Base-by-base conservation (phyloP, 768 basidiomycete genomes). In the Phaffia tasmanica region DNA sequence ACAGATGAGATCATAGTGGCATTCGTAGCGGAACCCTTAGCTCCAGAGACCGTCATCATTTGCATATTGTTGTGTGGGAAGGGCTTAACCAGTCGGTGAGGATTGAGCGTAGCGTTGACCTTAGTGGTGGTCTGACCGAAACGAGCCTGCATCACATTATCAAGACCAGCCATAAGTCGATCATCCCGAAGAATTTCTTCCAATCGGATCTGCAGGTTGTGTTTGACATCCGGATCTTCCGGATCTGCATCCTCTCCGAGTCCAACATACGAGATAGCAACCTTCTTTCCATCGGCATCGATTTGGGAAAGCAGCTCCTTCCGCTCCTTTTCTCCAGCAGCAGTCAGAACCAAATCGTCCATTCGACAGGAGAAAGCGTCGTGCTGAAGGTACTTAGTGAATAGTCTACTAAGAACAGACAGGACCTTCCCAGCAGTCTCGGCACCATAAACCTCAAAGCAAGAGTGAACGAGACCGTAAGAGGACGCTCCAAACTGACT, bases 21-120 rank as follows among this genome's bases (percentile, higher is more conserved):
- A 73, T 99, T 99, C 76, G 97, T 94, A 18, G 89, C 87, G 69
- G 89, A 93, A 61, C 95, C 95, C 78, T 99, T 99, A 54, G 95
- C 95, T 71, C 95, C 95, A 47, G 94, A 97, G 63, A 88, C 83
- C 1, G 93, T 97, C 95, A 98, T 98, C 56, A 87, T 85, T 76
- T 98, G 94, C 95, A 98, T 98, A 83, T 98, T 86, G 78, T 99
- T 99, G 74, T 90, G 84, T 51, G 95, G 95, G 80, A 99, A 99
- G 69, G 87, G 85, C 72, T 93, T 89, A 71, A 91, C 81, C 57
- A 99, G 83, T 46, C 87, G 87, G 58, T 82, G 80, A 16, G 94
- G 95, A 72, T 98, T 83, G 74, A 87, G 87, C 6, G 84, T 82
- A 72, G 95, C 87, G 65, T 89, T 88, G 72, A 97, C 88, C 18